Base-by-base conservation (phyloP, 2,329 filamentous ascomycete species). In the Cytospora piceicola region DNA sequence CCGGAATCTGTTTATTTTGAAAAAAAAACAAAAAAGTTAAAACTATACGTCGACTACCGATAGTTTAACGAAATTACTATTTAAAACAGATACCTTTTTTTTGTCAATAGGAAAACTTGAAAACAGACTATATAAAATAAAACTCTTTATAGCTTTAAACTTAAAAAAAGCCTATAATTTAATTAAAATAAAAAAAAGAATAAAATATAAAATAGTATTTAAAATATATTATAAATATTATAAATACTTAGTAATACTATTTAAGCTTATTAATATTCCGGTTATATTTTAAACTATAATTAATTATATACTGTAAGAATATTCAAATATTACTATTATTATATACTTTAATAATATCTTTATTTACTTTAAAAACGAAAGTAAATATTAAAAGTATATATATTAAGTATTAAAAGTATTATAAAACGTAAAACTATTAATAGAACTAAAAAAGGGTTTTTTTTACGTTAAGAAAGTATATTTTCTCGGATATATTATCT, bases 41-140 rank as follows among this genome's bases (percentile, higher is more conserved):
- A 27, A 29, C 2, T 57, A 30, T 57, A 57, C 22, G 56, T 64
- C 49, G 30, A 46, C 9, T 63, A 49, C 36, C 55, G n/a, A 30
- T 52, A 61, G 12, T 20, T 65, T 61, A 46, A 61, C 39, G 54
- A 42, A 36, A 58, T 55, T 63, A 66, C 55, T 24, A 52, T 57
- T 62, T 57, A 56, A 24, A 57, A 57, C 22, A 1, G 9, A 4
- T 62, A 46, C 34, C 32, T 12, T 24, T 55, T 62, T 30, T 32
- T 34, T 12, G n/a, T 24, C 46, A 24, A 56, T 55, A 27, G 30
- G 14, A 0, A 9, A 62, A 42, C 4, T 51, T n/a, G 3, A 61
- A 46, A 61, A 62, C 29, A 36, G 51, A 58, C 29, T 58, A 20
- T 30, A 14, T 17, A 36, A 12, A 4, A 15, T 36, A 36, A 36